Base-by-base conservation (phyloP, 176 grass and related monocot species). In the Avena atlantica region DNA sequence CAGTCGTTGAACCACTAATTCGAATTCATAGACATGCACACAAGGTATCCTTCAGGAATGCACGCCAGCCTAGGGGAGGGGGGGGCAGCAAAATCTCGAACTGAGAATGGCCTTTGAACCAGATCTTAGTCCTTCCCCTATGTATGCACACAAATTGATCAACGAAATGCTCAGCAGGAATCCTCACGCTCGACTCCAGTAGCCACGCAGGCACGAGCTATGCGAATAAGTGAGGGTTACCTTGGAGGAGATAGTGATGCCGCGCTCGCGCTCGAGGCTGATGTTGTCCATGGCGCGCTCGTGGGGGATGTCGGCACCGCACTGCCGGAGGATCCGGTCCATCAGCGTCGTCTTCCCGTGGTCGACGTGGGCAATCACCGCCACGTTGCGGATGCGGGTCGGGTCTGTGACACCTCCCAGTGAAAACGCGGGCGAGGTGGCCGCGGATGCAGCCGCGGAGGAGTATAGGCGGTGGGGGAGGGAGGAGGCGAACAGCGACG, bases 291-390 rank as follows among this genome's bases (percentile, higher is more conserved):
- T 93, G 83, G 94, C 97, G 56, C 92, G 90, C 83, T 94, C 97
- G 79, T 99, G 97, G 57, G 96, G 96, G 81, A 98, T 88, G 81
- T 94, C 96, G 34, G 96, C 92, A 65, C 96, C 93, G 85, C 96
- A 95, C 87, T 96, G 96, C 5, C 93, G 91, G 10, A 96, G 90
- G 50, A 98, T 89, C 79, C 96, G 93, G 84, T 98, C 96, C 93
- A 98, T 98, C 79, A 98, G 92, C 59, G 96, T 98, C 6, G 96
- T 96, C 90, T 98, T 98, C 70, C 96, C 96, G 59, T 98, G 96
- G 82, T 98, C 96, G 12, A 98, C 93, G 91, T 98, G 96, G 69
- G 94, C 97, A 65, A 99, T 96, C 65, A 99, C 97, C 11, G 97
- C 94, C 70, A 99, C 97, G 90, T 96, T 96, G 11, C 94, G 92